Percentiles rank a stretch among this genome's conserved stretches.
phyloP scores from a whole-genome alignment of 306 rosid species.

The Casuarina equisetifolia region DNA sequence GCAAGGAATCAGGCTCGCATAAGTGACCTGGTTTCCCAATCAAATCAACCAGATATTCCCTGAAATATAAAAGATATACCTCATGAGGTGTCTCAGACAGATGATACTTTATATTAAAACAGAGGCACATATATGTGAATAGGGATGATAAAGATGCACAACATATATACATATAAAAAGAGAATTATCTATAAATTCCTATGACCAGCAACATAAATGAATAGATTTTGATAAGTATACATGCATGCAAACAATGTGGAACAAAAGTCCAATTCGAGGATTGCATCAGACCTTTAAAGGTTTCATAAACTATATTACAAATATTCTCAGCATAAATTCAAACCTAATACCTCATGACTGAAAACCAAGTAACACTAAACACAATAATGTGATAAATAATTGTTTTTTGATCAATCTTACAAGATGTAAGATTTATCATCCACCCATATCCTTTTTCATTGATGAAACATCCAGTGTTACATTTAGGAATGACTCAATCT shows the following conservation, averaged over 20 bases:
- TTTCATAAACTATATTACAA: background rate
- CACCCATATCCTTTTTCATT: no score
- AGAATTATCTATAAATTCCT: no score
- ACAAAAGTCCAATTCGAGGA: background rate
- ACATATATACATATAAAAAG: background rate
- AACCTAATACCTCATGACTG: background rate
- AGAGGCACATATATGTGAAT: background rate
- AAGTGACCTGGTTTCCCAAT: constrained; percentile 84
- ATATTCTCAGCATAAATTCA: background rate
- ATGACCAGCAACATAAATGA: background rate
- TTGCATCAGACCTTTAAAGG: background rate
- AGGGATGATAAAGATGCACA: background rate
- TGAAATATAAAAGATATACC: constrained; percentile 37
- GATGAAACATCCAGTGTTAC: background rate
- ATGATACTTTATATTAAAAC: background rate
- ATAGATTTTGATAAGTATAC: background rate
- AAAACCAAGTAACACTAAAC: background rate
- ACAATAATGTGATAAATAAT: background rate
- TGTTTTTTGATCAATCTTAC: background rate
- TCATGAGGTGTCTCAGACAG: constrained; percentile 26
- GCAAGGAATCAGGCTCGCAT: constrained; percentile 90
- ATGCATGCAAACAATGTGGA: background rate
- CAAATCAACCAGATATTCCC: constrained; percentile 93
- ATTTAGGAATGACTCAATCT: background rate
- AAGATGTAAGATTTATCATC: constrained; percentile 6